Evolutionary conservation across 352 stramenopile species (phyloP).

Genomic region (Albugo candida): DNA sequence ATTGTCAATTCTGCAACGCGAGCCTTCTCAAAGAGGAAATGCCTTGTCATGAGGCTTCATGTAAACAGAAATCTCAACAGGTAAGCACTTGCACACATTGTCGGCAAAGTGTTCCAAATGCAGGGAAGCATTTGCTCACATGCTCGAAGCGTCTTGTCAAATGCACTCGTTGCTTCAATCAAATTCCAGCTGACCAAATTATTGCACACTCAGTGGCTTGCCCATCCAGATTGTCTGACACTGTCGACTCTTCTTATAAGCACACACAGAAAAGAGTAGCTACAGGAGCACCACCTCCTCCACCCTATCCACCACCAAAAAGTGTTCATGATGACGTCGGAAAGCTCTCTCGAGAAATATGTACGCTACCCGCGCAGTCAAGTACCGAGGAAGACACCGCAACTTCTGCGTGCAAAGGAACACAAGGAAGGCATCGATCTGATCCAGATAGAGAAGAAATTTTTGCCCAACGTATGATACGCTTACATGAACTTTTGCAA

Average conservation of each 20-base stretch:
- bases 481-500: no score
- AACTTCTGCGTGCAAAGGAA: no score
- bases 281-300: neutral
- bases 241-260: neutral
- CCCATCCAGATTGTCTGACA: slow-evolving; percentile 21
- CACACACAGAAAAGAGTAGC: neutral
- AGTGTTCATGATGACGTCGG: no score
- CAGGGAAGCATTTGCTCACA: neutral
- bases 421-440: no score
- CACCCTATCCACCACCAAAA: neutral
- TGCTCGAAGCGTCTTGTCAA: slow-evolving; percentile 66
- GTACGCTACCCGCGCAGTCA: no score
- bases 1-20: slow-evolving; percentile 69
- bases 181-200: slow-evolving; percentile 52
- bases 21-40: slow-evolving; percentile 54
- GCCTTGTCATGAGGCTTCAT: slow-evolving; percentile 35
- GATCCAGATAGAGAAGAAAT: no score
- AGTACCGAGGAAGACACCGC: no score
- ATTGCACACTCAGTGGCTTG: slow-evolving; percentile 51
- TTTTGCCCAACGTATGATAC: no score
- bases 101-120: slow-evolving; percentile 24
- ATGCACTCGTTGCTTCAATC: slow-evolving; percentile 59
- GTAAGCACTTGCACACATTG: slow-evolving; percentile 27
- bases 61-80: slow-evolving; percentile 34
- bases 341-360: no score